Evolutionary conservation across 1,284 basidiomycete genomes (phyloP).

Genomic region (Porodaedalea pini): DNA sequence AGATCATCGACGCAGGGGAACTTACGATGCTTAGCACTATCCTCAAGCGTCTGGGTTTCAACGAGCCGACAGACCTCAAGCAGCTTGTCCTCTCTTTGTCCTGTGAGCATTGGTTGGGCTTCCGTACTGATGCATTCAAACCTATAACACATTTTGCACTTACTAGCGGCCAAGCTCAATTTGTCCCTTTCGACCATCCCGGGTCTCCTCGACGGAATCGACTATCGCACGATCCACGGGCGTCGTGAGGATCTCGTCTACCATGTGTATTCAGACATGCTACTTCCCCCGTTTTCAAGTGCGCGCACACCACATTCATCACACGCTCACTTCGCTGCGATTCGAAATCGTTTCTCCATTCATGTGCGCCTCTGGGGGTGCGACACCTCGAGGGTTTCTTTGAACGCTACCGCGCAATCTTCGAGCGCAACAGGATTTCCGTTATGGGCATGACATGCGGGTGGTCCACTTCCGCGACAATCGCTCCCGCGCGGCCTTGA

Average conservation of each 20-base stretch:
- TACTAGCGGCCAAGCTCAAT: constrained; percentile 18
- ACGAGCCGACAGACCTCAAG: constrained; percentile 25
- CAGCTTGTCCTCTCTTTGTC: constrained; percentile 32
- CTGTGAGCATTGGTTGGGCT: constrained; percentile 24
- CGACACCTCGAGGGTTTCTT: constrained; percentile 9
- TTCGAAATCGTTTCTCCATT: constrained; percentile 29
- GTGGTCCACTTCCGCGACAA: constrained; percentile 24
- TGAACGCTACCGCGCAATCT: constrained; percentile 10
- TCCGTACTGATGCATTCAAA: not conserved
- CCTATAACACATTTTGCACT: constrained; percentile 5
- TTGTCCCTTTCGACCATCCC: constrained; percentile 16
- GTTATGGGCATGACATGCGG: constrained; percentile 31
- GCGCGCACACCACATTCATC: constrained; percentile 12
- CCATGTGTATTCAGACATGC: constrained; percentile 31
- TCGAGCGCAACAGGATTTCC: constrained; percentile 25
- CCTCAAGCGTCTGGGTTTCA: constrained; percentile 25
- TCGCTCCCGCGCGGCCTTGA: constrained; percentile 26
- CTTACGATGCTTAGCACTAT: constrained; percentile 1
- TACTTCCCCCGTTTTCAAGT: constrained; percentile 31
- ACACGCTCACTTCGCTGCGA: constrained; percentile 27
- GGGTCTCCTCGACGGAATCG: constrained; percentile 24
- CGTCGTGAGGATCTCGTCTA: constrained; percentile 29
- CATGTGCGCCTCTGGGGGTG: not conserved
- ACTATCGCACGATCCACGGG: constrained; percentile 28
- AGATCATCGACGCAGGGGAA: constrained; percentile 26